phyloP scores from a whole-genome alignment of 129 eudicot genomes.

The Saposhnikovia divaricata region DNA sequence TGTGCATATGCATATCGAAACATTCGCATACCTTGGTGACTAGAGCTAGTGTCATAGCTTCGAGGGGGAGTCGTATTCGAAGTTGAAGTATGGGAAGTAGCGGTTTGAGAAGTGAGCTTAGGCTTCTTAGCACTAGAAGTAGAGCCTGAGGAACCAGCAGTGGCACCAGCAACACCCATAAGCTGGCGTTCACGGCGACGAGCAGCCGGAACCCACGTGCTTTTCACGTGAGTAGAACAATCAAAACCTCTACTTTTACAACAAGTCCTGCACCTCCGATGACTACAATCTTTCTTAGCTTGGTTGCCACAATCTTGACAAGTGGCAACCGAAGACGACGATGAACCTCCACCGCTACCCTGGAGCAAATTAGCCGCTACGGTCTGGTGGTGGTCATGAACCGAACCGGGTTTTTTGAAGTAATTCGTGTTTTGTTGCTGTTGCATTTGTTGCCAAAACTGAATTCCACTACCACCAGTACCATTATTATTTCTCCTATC shows the following conservation, averaged over 20 bases:
- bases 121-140: conserved; percentile 76
- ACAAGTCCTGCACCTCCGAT: conserved; percentile 78
- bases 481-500: conserved; percentile 4
- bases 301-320: conserved; percentile 96
- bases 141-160: conserved; percentile 60
- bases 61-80: conserved; percentile 80
- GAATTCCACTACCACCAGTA: conserved; percentile 15
- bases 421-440: conserved; percentile 18
- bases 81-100: conserved; percentile 82
- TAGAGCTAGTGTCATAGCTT: conserved; percentile 72
- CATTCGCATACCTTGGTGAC: conserved; percentile 55
- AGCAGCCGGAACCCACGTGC: conserved; percentile 96
- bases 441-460: conserved; percentile 46
- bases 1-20: neutral
- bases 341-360: conserved; percentile 19
- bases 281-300: conserved; percentile 81
- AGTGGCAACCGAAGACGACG: conserved; percentile 38
- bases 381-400: neutral
- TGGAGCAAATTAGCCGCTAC: conserved; percentile 6
- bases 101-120: conserved; percentile 56
- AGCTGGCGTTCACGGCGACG: conserved; percentile 82
- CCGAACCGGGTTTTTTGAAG: conserved; percentile 24
- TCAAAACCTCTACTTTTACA: conserved; percentile 82
- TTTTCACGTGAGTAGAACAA: conserved; percentile 84
- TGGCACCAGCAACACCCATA: conserved; percentile 23